phyloP scores from a whole-genome alignment of 2,329 filamentous ascomycete genomes.

The Raffaelea ambrosiae region DNA sequence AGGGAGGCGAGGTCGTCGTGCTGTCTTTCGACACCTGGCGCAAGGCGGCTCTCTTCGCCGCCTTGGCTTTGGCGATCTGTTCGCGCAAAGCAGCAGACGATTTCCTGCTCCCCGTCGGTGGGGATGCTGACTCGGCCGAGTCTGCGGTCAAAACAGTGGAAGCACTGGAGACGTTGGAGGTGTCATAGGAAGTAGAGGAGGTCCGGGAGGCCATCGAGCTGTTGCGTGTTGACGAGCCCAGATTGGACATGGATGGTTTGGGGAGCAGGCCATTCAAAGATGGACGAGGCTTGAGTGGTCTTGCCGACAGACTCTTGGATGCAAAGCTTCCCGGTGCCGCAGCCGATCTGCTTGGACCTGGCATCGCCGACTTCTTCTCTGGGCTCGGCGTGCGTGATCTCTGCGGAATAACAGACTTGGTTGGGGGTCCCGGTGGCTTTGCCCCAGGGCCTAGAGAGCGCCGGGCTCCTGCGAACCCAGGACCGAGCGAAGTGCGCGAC shows the following conservation, averaged over 20 bases:
- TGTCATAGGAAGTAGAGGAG: slow-evolving; percentile 29
- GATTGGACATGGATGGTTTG: slow-evolving; percentile 42
- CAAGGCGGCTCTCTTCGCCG: slow-evolving; percentile 53
- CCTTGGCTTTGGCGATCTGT: slow-evolving; percentile 88
- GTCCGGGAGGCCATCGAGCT: slow-evolving; percentile 29
- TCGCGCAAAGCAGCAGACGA: slow-evolving; percentile 77
- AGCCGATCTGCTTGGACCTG: slow-evolving; percentile 11
- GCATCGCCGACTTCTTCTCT: slow-evolving; percentile 19
- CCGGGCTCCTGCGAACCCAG: neutral
- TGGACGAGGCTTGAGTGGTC: slow-evolving; percentile 40
- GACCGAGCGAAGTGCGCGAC: slow-evolving; percentile 12
- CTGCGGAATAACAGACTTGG: slow-evolving; percentile 14
- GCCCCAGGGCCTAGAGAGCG: neutral
- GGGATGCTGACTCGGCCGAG: slow-evolving; percentile 22
- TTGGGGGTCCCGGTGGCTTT: slow-evolving; percentile 23
- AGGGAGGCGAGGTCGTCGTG: too few species aligned
- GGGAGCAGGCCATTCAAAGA: slow-evolving; percentile 45
- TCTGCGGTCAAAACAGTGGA: slow-evolving; percentile 29
- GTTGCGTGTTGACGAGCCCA: slow-evolving; percentile 26
- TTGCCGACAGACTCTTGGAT: slow-evolving; percentile 37
- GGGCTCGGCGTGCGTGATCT: slow-evolving; percentile 30
- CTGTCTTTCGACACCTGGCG: slow-evolving; percentile 4
- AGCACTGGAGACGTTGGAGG: slow-evolving; percentile 24
- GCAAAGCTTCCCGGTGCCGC: slow-evolving; percentile 26
- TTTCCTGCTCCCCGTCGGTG: slow-evolving; percentile 34